Percentiles rank a stretch among this genome's conserved stretches.
Conservation (phyloP, 306 rosid genomes). For the Inga laurina region DNA sequence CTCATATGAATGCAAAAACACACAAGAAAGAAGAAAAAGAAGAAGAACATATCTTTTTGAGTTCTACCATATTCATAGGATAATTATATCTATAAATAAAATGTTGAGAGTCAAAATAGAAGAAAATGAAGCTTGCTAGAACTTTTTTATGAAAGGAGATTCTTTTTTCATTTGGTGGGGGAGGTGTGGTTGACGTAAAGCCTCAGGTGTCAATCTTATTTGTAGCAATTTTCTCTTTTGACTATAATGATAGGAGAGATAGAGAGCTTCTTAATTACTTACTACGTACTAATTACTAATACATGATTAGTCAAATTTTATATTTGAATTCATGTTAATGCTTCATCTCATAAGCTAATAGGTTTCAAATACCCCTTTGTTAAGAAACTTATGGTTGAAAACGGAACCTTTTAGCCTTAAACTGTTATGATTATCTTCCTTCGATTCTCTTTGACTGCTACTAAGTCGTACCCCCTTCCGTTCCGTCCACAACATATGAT, state of each 20-base stretch:
- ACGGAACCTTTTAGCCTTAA: not conserved
- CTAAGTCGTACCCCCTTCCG: not conserved
- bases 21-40: no score
- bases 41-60: not conserved
- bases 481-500: accelerated
- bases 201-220: conserved; percentile 35
- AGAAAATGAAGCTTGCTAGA: not conserved
- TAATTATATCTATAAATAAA: no score
- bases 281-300: not conserved
- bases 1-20: no score
- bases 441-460: conserved; percentile 1
- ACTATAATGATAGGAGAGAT: conserved; percentile 16
- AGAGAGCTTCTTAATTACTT: not conserved
- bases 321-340: conserved; percentile 12
- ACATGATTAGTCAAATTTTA: conserved; percentile 10
- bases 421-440: not conserved
- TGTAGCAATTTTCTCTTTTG: conserved; percentile 22
- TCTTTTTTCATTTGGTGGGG: conserved; percentile 36
- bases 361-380: conserved; percentile 28
- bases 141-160: not conserved
- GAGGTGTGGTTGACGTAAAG: conserved; percentile 39
- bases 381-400: conserved; percentile 34
- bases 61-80: not conserved
- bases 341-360: not conserved
- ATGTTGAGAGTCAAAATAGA: not conserved